Evolutionary conservation across 192 early-diverging fungal species (phyloP).

Genomic region (Lobosporangium transversale): DNA sequence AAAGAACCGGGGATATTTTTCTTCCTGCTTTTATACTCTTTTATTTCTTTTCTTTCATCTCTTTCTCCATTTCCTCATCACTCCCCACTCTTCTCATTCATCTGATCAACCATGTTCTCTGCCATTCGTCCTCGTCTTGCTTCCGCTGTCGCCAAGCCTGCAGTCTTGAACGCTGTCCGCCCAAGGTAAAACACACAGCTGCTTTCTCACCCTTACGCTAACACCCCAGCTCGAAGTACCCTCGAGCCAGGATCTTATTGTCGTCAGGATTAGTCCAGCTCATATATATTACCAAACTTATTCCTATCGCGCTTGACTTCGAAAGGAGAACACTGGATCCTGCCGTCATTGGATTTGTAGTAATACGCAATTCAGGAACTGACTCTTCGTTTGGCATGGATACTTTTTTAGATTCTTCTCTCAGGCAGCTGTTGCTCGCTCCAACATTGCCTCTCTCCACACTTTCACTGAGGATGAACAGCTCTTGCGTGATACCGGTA

Average conservation of each 20-base stretch:
- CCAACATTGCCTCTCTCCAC: slow-evolving; percentile 71
- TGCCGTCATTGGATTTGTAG: no score
- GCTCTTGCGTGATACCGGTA: slow-evolving; percentile 84
- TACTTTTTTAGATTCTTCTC: slow-evolving; percentile 60
- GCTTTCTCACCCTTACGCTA: no score
- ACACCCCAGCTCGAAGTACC: no score
- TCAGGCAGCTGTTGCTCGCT: slow-evolving; percentile 56
- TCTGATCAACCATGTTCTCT: slow-evolving; percentile 32
- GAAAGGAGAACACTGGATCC: no score
- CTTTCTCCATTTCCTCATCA: slow-evolving; percentile 5
- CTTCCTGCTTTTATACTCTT: background rate
- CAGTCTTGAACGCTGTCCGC: slow-evolving; percentile 35
- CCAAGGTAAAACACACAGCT: slow-evolving; percentile 20
- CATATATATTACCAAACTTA: no score
- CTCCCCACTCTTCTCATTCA: slow-evolving; percentile 4
- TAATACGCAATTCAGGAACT: no score
- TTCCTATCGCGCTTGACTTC: no score
- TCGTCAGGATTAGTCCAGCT: no score
- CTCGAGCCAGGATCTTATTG: no score
- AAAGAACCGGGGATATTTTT: background rate
- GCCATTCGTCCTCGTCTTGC: slow-evolving; percentile 43
- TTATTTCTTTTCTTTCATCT: background rate
- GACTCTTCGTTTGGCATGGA: background rate
- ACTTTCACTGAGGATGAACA: slow-evolving; percentile 89
- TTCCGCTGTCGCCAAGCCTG: slow-evolving; percentile 38